Evolutionary conservation across 352 stramenopile genomes (phyloP).

Genomic region (Aphanomyces invadans): DNA sequence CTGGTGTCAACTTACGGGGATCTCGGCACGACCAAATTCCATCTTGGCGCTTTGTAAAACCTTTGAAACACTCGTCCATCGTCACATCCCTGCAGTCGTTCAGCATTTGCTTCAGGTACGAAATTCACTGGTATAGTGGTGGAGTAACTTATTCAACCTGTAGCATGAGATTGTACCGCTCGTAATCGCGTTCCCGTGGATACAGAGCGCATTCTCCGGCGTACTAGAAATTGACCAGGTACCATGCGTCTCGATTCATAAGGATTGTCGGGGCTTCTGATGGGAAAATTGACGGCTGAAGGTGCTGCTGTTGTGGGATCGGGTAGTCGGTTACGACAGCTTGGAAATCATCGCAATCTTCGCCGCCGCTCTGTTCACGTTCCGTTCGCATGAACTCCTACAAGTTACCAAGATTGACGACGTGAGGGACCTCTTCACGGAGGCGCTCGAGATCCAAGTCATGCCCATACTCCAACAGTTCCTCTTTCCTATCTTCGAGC

Average conservation of each 20-base stretch:
- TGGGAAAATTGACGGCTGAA: conserved; percentile 25
- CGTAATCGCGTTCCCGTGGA: conserved; percentile 71
- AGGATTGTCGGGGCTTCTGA: neutral
- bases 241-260: neutral
- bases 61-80: conserved; percentile 51
- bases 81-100: conserved; percentile 16
- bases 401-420: conserved; percentile 42
- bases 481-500: conserved; percentile 40
- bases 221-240: conserved; percentile 60
- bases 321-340: conserved; percentile 59
- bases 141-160: conserved; percentile 34
- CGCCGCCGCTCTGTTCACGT: conserved; percentile 64
- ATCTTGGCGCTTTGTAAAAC: conserved; percentile 65
- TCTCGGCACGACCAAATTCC: conserved; percentile 42
- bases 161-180: conserved; percentile 58
- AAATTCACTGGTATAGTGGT: neutral
- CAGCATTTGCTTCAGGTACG: conserved; percentile 22
- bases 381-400: conserved; percentile 48
- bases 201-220: conserved; percentile 69
- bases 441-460: conserved; percentile 61
- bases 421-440: conserved; percentile 50
- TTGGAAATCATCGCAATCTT: conserved; percentile 59
- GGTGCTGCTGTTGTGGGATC: conserved; percentile 72
- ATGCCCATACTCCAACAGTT: conserved; percentile 65
- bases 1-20: conserved; percentile 69